phyloP scores from a whole-genome alignment of 2,329 filamentous ascomycete genomes.

The Fusarium foetens region DNA sequence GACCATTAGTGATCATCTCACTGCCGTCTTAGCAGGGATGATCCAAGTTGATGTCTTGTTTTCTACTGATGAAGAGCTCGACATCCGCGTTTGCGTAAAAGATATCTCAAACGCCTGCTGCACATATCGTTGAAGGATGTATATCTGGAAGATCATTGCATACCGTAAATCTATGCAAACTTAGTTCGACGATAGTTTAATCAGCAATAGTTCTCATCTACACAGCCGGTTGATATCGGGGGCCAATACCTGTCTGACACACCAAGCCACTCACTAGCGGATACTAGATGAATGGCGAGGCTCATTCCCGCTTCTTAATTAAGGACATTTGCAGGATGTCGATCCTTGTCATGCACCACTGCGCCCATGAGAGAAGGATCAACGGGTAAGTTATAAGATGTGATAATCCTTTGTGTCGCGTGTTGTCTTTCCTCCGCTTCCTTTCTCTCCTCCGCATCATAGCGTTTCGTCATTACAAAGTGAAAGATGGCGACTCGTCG shows the following conservation, averaged over 20 bases:
- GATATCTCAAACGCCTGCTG: too few relatives aligned
- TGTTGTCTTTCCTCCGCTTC: not conserved
- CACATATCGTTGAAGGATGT: too few relatives aligned
- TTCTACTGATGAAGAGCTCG: too few relatives aligned
- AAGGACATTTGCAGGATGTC: not conserved
- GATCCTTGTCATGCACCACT: not conserved
- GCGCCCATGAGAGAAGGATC: not conserved
- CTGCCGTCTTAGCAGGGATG: not conserved
- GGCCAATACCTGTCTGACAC: not conserved
- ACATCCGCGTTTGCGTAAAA: not conserved
- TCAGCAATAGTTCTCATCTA: not conserved
- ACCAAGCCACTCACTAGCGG: not conserved
- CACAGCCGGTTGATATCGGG: not conserved
- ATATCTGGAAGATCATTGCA: not conserved
- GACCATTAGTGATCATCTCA: not conserved
- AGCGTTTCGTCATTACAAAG: fast-evolving
- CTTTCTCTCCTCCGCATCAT: too few relatives aligned
- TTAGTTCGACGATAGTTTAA: not conserved
- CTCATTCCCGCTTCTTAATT: not conserved
- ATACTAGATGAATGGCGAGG: not conserved
- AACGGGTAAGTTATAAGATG: not conserved
- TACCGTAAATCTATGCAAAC: not conserved
- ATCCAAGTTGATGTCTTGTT: not conserved
- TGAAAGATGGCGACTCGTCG: not conserved
- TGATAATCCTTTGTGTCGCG: not conserved